Conservation (phyloP, 257 asterid genomes). For the Solanum pinnatisectum region DNA sequence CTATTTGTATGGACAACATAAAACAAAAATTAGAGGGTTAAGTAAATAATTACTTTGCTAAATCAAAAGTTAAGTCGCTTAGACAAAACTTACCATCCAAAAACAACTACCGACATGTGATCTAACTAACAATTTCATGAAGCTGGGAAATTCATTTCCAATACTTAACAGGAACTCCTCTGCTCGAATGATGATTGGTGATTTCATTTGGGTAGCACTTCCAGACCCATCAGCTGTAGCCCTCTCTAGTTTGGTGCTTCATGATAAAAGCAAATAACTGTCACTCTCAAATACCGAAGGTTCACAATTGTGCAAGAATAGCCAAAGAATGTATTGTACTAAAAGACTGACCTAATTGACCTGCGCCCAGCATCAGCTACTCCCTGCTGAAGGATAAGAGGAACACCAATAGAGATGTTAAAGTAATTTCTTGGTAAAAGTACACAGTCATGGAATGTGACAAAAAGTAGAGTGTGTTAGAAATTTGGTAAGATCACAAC, state of each 20-base stretch:
- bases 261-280: background rate
- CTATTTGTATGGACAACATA: conserved; percentile 11
- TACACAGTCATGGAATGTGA: background rate
- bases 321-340: background rate
- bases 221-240: conserved; percentile 29
- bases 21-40: conserved; percentile 5
- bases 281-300: background rate
- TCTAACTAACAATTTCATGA: conserved; percentile 58
- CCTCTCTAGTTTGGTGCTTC: conserved; percentile 33
- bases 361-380: conserved; percentile 24
- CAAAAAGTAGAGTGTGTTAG: background rate
- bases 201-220: conserved; percentile 31
- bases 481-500: background rate
- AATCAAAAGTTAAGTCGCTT: background rate
- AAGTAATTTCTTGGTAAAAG: background rate
- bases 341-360: conserved; percentile 31
- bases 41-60: background rate
- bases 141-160: conserved; percentile 55
- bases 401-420: background rate
- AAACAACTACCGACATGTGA: conserved; percentile 93
- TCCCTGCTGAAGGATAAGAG: conserved; percentile 36
- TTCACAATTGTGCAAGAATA: background rate
- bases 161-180: conserved; percentile 67
- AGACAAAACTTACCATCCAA: conserved; percentile 71
- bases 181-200: conserved; percentile 76